Base-by-base conservation (phyloP, 768 basidiomycete genomes). In the Leccinellum rugosiceps region DNA sequence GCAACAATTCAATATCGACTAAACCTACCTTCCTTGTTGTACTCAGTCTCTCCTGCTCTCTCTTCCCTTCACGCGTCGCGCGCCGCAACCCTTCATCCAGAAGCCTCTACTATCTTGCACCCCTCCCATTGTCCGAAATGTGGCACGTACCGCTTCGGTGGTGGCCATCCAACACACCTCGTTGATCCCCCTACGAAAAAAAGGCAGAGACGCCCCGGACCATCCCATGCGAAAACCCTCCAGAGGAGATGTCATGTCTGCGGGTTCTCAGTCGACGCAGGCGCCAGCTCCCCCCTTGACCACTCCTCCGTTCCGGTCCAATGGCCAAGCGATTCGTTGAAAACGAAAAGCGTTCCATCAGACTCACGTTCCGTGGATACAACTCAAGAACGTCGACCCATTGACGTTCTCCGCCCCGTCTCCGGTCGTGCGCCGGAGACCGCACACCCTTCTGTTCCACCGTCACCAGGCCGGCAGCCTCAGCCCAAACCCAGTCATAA, bases 61-160 rank as follows among this genome's bases (percentile, higher is more conserved):
- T 80, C 89, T 14, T 87, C 88, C 38, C 74, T 87, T 28, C 87
- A 90, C 66, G 69, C 78, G 0, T 64, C 74, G 14, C 78, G 82
- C 48, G 71, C 72, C 17, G 72, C 68, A 49, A 52, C 65, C 7
- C 58, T 74, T 49, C 68, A 69, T 45, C 61, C 72, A 60, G 65
- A 68, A 30, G 49, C 62, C 44, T 68, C 71, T 23, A 21, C 56
- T 38, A 7, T 57, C 34, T 58, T 72, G 32, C 53, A 48, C 26
- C 43, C 55, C 21, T 65, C 73, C 4, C 73, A 78, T 44, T 90
- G 86, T 66, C 47, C 69, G 5, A 76, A 70, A 69, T 90, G 88
- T 62, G 87, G 86, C 31, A 64, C 77, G 10, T 76, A 77, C 58
- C 74, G 79, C 19, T 72, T 79, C 53, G 67, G 74, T 54, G 77